Base-by-base conservation (phyloP, 2,329 filamentous ascomycete genomes). In the Teratosphaeria destructans region DNA sequence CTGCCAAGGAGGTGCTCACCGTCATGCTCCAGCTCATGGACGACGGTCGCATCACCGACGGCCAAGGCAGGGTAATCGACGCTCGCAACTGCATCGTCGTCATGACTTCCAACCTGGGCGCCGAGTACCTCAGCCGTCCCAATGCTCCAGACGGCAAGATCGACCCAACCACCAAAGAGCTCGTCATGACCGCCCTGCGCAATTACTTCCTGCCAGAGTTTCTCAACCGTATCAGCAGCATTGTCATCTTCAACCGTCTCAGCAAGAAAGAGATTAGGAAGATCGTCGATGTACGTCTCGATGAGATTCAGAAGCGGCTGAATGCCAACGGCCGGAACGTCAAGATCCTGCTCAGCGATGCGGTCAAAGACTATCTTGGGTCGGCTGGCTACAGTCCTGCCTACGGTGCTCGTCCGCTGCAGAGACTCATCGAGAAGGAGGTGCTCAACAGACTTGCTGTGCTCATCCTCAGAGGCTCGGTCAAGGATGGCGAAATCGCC, bases 1-100 rank as follows among this genome's bases (percentile, higher is more conserved):
- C 94, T 1, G 94, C 94, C 63, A 99, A 99, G 79, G 94, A 99
- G 77, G 85, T 99, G 1, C 80, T 99, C 52, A 99, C 94, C 0
- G 94, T 99, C 16, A 85, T 99, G 43, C 84, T 99, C n/a, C 94
- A 99, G 75, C 90, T 99, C 70, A 97, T 99, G 91, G 94, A 99
- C 70, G 94, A 99, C 71, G 94, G 94, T 34, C 91, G 94, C 69
- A 97, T 99, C 75, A 99, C 94, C 14, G 94, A 99, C 71, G 94
- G 94, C 55, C 95, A 97, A 83, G 94, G 94, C 72, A 86, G 94
- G 73, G 82, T 96, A 56, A 86, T 99, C 59, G 94, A 99, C 69
- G 94, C 93, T 62, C 90, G 87, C 77, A 99, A 99, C 81, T 97
- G 93, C 73, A 97, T 99, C 67, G 93, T 99, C 52, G 94, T 99